Conservation (phyloP, 2,329 filamentous ascomycete species). For the Penicillium sp. region DNA sequence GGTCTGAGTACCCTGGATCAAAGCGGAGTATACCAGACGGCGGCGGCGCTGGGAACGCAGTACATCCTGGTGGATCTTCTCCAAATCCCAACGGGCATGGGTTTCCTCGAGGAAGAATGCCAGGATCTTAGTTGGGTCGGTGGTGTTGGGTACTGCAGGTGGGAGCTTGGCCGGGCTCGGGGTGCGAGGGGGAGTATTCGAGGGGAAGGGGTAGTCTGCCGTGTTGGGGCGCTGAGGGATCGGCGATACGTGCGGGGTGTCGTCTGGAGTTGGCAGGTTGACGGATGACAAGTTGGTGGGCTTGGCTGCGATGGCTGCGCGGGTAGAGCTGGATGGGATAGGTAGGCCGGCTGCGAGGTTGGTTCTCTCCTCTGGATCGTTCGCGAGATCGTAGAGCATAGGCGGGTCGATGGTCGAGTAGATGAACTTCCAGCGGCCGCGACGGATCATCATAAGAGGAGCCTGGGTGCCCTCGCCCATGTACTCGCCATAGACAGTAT, state of each 20-base stretch:
- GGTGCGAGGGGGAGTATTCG: conserved; percentile 42
- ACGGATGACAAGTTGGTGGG: conserved; percentile 33
- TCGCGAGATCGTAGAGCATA: conserved; percentile 76
- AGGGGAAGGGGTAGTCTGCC: conserved; percentile 30
- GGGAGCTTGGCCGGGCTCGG: conserved; percentile 39
- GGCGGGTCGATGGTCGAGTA: conserved; percentile 80
- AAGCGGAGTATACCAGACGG: conserved; percentile 73
- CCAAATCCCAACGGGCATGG: conserved; percentile 74
- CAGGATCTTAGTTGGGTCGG: conserved; percentile 49
- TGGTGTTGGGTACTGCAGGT: conserved; percentile 33
- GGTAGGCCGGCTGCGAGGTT: conserved; percentile 57
- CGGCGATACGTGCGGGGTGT: conserved; percentile 33
- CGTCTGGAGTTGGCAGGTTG: conserved; percentile 33
- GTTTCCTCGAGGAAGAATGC: conserved; percentile 73
- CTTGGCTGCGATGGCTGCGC: conserved; percentile 42
- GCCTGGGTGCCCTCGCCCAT: conserved; percentile 88
- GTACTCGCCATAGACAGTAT: conserved; percentile 93
- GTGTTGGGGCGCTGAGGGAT: conserved; percentile 25
- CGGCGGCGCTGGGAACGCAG: conserved; percentile 75
- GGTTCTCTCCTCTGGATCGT: conserved; percentile 73
- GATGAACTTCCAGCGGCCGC: conserved; percentile 87
- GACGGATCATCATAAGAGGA: conserved; percentile 90
- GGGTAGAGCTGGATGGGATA: conserved; percentile 18
- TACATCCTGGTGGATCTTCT: conserved; percentile 71
- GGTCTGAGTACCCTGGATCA: conserved; percentile 73